Conservation (phyloP, 2,329 filamentous ascomycete genomes). For the Endoconidiophora laricicola region DNA sequence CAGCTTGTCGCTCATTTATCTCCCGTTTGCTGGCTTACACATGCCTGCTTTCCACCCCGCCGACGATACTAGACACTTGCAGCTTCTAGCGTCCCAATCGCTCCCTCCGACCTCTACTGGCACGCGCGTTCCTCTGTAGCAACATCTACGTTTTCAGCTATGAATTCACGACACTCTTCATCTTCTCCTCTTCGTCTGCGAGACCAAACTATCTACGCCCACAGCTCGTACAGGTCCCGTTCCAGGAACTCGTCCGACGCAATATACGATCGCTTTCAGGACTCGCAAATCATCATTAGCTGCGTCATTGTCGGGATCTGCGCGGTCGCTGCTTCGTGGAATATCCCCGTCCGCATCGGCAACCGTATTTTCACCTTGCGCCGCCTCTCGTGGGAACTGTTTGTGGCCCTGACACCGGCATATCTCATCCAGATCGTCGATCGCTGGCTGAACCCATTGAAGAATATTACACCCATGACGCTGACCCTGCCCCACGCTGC, state of each 20-base stretch:
- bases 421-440: conserved; percentile 7
- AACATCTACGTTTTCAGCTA: conserved; percentile 3
- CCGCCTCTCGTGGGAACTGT: conserved; percentile 8
- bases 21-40: neutral
- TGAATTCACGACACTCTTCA: conserved; percentile 11
- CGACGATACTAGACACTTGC: too few relatives aligned
- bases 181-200: conserved; percentile 10
- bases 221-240: conserved; percentile 1
- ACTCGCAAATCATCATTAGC: conserved; percentile 3
- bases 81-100: neutral
- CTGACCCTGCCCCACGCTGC: conserved; percentile 6
- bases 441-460: conserved; percentile 8
- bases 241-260: neutral
- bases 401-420: conserved; percentile 5
- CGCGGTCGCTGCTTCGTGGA: too few relatives aligned
- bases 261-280: conserved; percentile 1
- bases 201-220: conserved; percentile 11
- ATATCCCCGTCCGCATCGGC: conserved; percentile 6
- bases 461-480: conserved; percentile 8
- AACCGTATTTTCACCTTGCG: conserved; percentile 4
- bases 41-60: too few relatives aligned
- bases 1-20: neutral
- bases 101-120: neutral
- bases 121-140: neutral
- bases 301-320: neutral